Conservation (phyloP, 768 basidiomycete species). For the Cytidiella melzeri region DNA sequence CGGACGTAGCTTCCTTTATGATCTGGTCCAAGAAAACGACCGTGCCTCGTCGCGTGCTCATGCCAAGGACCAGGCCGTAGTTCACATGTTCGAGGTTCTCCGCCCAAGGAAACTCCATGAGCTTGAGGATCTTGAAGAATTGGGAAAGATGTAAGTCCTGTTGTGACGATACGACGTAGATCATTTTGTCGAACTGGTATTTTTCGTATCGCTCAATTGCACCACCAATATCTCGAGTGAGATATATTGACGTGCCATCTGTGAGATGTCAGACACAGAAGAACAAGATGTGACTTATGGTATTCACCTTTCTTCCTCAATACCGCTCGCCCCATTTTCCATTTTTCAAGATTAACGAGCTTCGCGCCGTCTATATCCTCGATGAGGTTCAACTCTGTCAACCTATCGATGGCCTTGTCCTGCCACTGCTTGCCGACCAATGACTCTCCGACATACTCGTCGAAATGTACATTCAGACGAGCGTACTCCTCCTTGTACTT, state of each 20-base stretch:
- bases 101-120: slow-evolving; percentile 91
- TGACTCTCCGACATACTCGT: slow-evolving; percentile 90
- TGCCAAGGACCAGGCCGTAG: slow-evolving; percentile 88
- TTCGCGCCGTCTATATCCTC: slow-evolving; percentile 77
- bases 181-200: slow-evolving; percentile 88
- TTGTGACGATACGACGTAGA: slow-evolving; percentile 86
- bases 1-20: slow-evolving; percentile 76
- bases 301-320: slow-evolving; percentile 73
- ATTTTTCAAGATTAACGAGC: slow-evolving; percentile 81
- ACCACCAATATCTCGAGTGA: slow-evolving; percentile 92
- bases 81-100: slow-evolving; percentile 80
- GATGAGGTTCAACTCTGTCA: slow-evolving; percentile 70
- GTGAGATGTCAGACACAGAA: neutral
- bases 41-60: slow-evolving; percentile 91
- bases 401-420: slow-evolving; percentile 58
- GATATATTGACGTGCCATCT: slow-evolving; percentile 94
- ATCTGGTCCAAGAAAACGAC: slow-evolving; percentile 95
- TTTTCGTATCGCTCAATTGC: slow-evolving; percentile 90
- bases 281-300: neutral
- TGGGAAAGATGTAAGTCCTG: slow-evolving; percentile 86
- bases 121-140: slow-evolving; percentile 87
- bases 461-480: slow-evolving; percentile 84
- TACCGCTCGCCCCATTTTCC: slow-evolving; percentile 88
- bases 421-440: slow-evolving; percentile 68
- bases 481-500: slow-evolving; percentile 88